Conservation (phyloP, 2,329 filamentous ascomycete species). For the Botrytis tulipae region DNA sequence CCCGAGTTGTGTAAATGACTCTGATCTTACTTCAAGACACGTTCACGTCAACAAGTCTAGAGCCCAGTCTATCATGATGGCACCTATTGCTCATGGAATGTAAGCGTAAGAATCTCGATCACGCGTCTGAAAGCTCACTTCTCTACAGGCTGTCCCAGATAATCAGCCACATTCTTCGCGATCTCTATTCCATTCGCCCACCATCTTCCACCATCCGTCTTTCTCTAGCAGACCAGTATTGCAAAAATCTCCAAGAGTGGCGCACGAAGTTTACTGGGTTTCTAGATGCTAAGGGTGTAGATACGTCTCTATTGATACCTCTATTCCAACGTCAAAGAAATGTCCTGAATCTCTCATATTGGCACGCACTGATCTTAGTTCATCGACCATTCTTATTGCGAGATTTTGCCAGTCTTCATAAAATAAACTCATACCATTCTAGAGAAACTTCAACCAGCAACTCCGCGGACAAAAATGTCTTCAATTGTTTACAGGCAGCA, state of each 20-base stretch:
- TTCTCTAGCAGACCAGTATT: constrained; percentile 44
- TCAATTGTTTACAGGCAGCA: constrained; percentile 43
- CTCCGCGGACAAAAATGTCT: constrained; percentile 34
- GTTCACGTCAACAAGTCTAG: constrained; percentile 30
- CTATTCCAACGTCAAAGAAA: constrained; percentile 47
- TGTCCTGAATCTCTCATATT: constrained; percentile 40
- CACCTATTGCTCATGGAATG: constrained; percentile 46
- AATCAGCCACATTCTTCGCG: constrained; percentile 45
- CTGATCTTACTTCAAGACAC: constrained; percentile 42
- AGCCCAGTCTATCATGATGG: constrained; percentile 45
- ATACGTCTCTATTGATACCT: constrained; percentile 46
- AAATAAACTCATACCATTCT: constrained; percentile 11
- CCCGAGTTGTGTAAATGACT: constrained; percentile 54
- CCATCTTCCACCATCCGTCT: constrained; percentile 36
- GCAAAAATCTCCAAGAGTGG: constrained; percentile 46
- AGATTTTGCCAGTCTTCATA: constrained; percentile 34
- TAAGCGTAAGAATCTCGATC: constrained; percentile 20
- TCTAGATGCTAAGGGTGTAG: constrained; percentile 44
- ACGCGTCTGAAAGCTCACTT: not conserved
- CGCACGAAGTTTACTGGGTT: constrained; percentile 46
- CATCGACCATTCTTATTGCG: constrained; percentile 39
- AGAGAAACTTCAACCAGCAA: constrained; percentile 20
- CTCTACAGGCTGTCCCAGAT: constrained; percentile 43
- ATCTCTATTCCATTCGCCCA: constrained; percentile 44
- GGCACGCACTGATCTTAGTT: constrained; percentile 39